Percentiles rank a stretch among this genome's conserved stretches.
These are phyloP conservation scores for Leucogyrophana mollusca DNA, from an alignment of 768 basidiomycete genomes.

Conservation along the genomic window DNA sequence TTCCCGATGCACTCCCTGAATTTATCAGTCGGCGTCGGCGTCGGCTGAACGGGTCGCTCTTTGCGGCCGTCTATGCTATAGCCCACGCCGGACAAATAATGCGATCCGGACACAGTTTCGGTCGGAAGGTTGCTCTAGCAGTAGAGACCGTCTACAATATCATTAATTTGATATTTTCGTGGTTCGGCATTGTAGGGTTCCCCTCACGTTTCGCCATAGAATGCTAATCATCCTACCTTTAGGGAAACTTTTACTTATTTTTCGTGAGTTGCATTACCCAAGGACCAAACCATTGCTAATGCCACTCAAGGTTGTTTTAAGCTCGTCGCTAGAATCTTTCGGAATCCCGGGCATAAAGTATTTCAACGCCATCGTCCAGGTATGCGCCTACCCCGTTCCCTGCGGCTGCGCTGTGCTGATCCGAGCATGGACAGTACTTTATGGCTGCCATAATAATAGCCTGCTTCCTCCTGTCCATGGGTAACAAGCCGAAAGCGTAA, in stretches of 20 bases:
- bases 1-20: conserved; percentile 89
- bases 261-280: conserved; percentile 58
- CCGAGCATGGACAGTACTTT: conserved; percentile 51
- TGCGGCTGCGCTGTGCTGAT: conserved; percentile 5
- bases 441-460: conserved; percentile 86
- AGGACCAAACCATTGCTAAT: too few relatives aligned
- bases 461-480: conserved; percentile 93
- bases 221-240: conserved; percentile 1
- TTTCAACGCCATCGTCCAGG: conserved; percentile 77
- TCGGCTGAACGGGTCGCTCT: conserved; percentile 92
- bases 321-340: conserved; percentile 83
- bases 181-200: conserved; percentile 83
- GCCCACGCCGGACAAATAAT: conserved; percentile 55
- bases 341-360: conserved; percentile 61
- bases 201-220: background rate
- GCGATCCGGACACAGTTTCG: conserved; percentile 58
- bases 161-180: conserved; percentile 84
- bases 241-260: conserved; percentile 96
- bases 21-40: conserved; percentile 91
- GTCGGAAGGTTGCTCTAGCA: conserved; percentile 72
- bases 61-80: conserved; percentile 91
- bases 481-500: conserved; percentile 87
- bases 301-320: conserved; percentile 91
- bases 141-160: conserved; percentile 85
- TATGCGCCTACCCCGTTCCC: conserved; percentile 23